These are phyloP conservation scores for Boletus rufocinnamomeus DNA, from an alignment of 768 basidiomycete genomes.

Conservation along the genomic window DNA sequence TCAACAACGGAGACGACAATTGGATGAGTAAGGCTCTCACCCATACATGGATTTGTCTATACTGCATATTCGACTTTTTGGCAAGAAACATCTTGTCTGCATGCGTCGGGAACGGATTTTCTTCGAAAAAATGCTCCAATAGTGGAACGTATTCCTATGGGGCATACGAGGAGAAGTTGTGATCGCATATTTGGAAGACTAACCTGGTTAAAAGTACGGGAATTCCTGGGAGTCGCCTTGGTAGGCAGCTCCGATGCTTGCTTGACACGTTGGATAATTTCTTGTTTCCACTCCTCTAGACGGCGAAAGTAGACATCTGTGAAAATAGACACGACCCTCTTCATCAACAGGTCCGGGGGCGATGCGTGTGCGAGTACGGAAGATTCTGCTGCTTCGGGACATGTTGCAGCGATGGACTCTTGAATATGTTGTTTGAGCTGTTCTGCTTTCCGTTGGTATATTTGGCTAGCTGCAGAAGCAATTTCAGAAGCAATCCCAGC, in stretches of 20 bases:
- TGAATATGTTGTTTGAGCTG: too few relatives aligned
- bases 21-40: neutral
- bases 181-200: fast-evolving
- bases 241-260: fast-evolving
- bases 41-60: conserved; percentile 23
- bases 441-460: too few relatives aligned
- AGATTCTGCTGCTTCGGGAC: too few relatives aligned
- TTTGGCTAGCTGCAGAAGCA: too few relatives aligned
- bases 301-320: neutral
- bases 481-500: too few relatives aligned
- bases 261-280: neutral
- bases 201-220: conserved; percentile 5
- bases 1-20: fast-evolving
- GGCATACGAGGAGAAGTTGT: fast-evolving
- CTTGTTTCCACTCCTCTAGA: conserved; percentile 4
- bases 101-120: conserved; percentile 13
- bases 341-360: too few relatives aligned
- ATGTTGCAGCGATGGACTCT: too few relatives aligned
- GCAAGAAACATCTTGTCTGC: conserved; percentile 18
- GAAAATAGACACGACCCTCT: neutral
- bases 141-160: conserved; percentile 4
- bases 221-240: neutral
- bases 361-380: too few relatives aligned
- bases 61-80: conserved; percentile 9
- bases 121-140: conserved; percentile 15